Base-by-base conservation (phyloP, 495 filamentous ascomycete species). In the Jackrogersella multiformis region DNA sequence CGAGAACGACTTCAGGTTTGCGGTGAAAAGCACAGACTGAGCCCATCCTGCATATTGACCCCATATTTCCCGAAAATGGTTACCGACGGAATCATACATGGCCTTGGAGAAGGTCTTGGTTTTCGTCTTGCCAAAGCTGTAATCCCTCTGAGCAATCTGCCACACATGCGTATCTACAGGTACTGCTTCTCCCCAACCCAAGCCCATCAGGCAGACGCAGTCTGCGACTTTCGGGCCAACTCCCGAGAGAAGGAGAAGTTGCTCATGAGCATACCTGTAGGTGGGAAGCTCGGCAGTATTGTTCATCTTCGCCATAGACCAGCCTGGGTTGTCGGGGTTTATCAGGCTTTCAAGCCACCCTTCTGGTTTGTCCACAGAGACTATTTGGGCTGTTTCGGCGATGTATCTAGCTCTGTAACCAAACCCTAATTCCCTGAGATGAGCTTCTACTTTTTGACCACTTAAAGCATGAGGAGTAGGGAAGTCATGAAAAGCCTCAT, bases 131-230 rank as follows among this genome's bases (percentile, higher is more conserved):
- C 92, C 91, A 59, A 98, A 97, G 35, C 89, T 90, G 77, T 99
- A 99, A 75, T 98, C 96, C 44, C 95, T 82, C 73, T 94, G 92
- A 0, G 95, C 95, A 64, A 99, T 97, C 79, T 99, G 93, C 93
- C 93, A 97, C 28, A 99, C 94, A 82, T 99, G 95, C 2, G 95
- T 99, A 78, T 99, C 95, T 26, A 99, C 89, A 1, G 95, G 95
- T 1, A 99, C 93, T 4, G 93, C 87, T 75, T 97, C 95, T 5
- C 90, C 88, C 93, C 96, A 98, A n/a, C 94, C 94, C 4, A 99
- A 80, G 10, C 95, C 96, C 92, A 99, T 97, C 35, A 99, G 77
- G 75, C 90, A 96, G 5, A 98, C 93, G 74, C 95, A 99, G 74
- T 99, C 95, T 3, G 96, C 89, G 4, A 99, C 95, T 74, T 99